Evolutionary conservation across 352 stramenopile species (phyloP), one percentile per base, ranked within the genome.

Genomic region (Pilasporangium apinafurcum): DNA sequence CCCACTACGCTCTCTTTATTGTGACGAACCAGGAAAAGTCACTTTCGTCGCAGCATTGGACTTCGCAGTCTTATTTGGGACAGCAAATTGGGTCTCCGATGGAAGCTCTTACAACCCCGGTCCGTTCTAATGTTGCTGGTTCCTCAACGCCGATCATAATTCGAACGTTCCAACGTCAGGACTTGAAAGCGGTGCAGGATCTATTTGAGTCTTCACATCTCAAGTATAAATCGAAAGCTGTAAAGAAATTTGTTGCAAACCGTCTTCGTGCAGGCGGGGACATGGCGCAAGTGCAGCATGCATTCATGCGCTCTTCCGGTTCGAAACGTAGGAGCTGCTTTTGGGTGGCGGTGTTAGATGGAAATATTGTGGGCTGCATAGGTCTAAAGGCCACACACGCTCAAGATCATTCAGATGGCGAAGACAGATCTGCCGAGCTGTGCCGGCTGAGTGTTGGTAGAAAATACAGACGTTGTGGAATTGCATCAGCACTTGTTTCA

Each of bases 181-280:
- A 90, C 33, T 40, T 73, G 31, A 39, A 32, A 16, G 33, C 40
- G 2, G 77, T 82, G 26, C 74, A 71, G 22, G 56, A 62, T 14
- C 65, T 90, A 6, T 90, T 87, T 51, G 62, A 77, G 37, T 65
- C 57, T 29, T 73, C 68, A 0, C 77, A 86, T 21, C 55, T 84
- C 4, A 67, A 80, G 34, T 81, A 84, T 36, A 46, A 43, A 8
- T 83, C 70, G 29, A 80, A 78, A 41, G 75, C 77, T 14, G 77
- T 90, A 7, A 59, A 65, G 24, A 78, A 83, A 48, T 85, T 90
- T 46, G 71, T 86, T 20, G 62, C 64, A 8, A 81, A 81, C 17
- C 68, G 67, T 7, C 58, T 86, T 10, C 50, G 59, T 25, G 37
- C 59, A 7, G 71, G 70, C 10, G n/a, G n/a, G n/a, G 74, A 90